Base-by-base conservation (phyloP, 805 yeast genomes). In the Wickerhamiella musiphila region DNA sequence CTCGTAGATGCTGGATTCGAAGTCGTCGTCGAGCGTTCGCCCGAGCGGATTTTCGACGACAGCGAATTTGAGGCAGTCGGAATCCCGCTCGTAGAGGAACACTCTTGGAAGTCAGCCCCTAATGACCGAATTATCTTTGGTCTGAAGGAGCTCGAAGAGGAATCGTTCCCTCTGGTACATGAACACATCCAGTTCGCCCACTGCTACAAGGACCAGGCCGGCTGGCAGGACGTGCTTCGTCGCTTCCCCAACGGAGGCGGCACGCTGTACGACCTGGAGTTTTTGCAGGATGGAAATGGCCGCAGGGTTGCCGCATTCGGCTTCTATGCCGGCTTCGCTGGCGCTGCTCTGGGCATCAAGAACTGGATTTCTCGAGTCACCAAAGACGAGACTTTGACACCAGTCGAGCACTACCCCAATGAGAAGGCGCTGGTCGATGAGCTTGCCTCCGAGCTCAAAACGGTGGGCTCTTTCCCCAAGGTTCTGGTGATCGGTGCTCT, bases 241-340 rank as follows among this genome's bases (percentile, higher is more conserved):
- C 71, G 99, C 56, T 90, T 83, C 63, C 92, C 92, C 32, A 74
- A 68, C 24, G 99, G 99, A 31, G 70, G 78, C 37, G 96, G 98
- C 46, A 66, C 70, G 10, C 67, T 90, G 44, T 90, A 90, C 54
- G 99, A 90, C 54, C 64, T 90, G 44, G 99, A 90, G 61, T 90
- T 90, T 52, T 64, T 90, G 54, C 92, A 79, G 56, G 82, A 90
- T 54, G 94, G 78, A 46, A 73, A 70, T 50, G 96, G 96, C 22
- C 78, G 98, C 65, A 78, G 99, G 60, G 99, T 90, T 18, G 99
- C 99, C 28, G 98, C 98, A 6, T 90, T 90, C 53, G 99, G 99
- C n/a, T 90, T 70, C 65, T 86, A 86, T 56, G 98, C 99, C 28
- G 99, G 99, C n/a, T 90, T 90, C 54, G 98, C 96, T 5, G 99